phyloP scores from a whole-genome alignment of 768 basidiomycete genomes.

The Suillus tomentosus region DNA sequence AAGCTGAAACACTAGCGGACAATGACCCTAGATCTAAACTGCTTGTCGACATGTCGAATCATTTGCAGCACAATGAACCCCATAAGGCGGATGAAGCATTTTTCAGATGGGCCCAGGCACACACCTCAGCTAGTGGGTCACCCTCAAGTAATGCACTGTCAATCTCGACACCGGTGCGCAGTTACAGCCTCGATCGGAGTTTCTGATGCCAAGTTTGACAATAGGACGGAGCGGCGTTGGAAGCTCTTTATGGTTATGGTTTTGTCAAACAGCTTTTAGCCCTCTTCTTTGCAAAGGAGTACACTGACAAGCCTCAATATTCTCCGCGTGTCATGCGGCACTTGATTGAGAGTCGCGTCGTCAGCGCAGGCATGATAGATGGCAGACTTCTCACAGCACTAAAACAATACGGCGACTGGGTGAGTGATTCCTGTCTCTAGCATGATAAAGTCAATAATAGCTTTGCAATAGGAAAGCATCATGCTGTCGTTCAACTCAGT shows the following conservation, averaged over 20 bases:
- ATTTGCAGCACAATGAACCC: constrained; percentile 45
- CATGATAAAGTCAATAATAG: neutral
- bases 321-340: constrained; percentile 56
- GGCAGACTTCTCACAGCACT: constrained; percentile 59
- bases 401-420: constrained; percentile 67
- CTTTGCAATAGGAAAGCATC: constrained; percentile 37
- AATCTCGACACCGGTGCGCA: neutral
- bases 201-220: constrained; percentile 2
- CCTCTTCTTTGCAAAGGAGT: constrained; percentile 43
- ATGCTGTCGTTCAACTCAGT: constrained; percentile 54
- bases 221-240: constrained; percentile 19
- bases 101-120: constrained; percentile 56
- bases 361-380: constrained; percentile 64
- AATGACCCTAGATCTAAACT: constrained; percentile 32
- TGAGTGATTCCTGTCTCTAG: constrained; percentile 27
- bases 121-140: constrained; percentile 23
- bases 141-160: constrained; percentile 6
- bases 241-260: constrained; percentile 38
- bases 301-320: constrained; percentile 42
- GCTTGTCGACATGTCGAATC: constrained; percentile 39
- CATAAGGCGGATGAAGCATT: constrained; percentile 61
- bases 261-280: constrained; percentile 63
- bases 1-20: constrained; percentile 18
- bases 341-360: constrained; percentile 57
- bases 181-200: constrained; percentile 11